These are phyloP conservation scores for Russula foetens DNA, from an alignment of 768 basidiomycete species.

Conservation along the genomic window DNA sequence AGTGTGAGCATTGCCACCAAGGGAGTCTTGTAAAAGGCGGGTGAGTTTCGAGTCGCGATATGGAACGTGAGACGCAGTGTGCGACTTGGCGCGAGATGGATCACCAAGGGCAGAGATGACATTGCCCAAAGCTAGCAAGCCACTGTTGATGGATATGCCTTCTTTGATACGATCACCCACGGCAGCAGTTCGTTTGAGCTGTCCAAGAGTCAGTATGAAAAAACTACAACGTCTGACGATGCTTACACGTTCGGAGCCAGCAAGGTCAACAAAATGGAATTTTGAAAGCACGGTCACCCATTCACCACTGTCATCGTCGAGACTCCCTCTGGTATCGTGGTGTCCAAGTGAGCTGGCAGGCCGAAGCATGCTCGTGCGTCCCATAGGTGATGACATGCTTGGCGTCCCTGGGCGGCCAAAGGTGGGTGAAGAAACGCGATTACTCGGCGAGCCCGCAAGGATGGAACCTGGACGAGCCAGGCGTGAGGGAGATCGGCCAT, in stretches of 20 bases:
- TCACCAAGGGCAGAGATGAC: slow-evolving; percentile 98
- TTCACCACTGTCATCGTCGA: slow-evolving; percentile 63
- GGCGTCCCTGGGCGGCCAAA: slow-evolving; percentile 73
- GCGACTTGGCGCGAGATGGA: slow-evolving; percentile 76
- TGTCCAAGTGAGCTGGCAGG: slow-evolving; percentile 62
- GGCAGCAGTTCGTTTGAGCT: slow-evolving; percentile 95
- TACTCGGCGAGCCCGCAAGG: slow-evolving; percentile 38
- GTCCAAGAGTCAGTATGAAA: slow-evolving; percentile 18
- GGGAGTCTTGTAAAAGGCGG: slow-evolving; percentile 88
- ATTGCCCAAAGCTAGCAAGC: slow-evolving; percentile 92
- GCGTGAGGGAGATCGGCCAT: slow-evolving; percentile 68
- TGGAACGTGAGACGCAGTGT: slow-evolving; percentile 84
- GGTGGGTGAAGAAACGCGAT: slow-evolving; percentile 67
- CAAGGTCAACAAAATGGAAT: slow-evolving; percentile 97
- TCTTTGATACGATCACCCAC: slow-evolving; percentile 96
- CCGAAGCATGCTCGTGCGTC: slow-evolving; percentile 51
- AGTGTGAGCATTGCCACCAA: slow-evolving; percentile 96
- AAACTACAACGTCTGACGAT: background rate
- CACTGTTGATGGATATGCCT: slow-evolving; percentile 98
- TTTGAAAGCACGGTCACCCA: slow-evolving; percentile 91
- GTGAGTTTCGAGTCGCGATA: slow-evolving; percentile 99
- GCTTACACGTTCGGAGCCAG: slow-evolving; percentile 88
- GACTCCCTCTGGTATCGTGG: slow-evolving; percentile 20
- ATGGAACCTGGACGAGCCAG: slow-evolving; percentile 79
- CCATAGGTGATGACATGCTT: slow-evolving; percentile 69